Conservation (phyloP, 73 alveolate genomes). For the Strombidium stylifer region DNA sequence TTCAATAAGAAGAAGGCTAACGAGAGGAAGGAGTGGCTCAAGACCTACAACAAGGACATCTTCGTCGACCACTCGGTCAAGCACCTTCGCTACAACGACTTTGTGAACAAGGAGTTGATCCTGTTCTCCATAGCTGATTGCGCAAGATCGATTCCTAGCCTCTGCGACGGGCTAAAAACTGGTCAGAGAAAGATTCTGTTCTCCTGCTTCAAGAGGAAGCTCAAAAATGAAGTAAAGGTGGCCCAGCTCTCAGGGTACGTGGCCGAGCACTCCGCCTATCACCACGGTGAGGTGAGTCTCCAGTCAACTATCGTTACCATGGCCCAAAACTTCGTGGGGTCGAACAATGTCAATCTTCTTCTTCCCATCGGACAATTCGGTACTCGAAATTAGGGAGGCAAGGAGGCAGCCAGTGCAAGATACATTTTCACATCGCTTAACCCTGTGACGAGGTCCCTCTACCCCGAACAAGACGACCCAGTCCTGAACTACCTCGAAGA, state of each 20-base stretch:
- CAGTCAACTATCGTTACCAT: constrained; percentile 95
- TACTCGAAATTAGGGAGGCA: constrained; percentile 97
- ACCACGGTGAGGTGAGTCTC: constrained; percentile 98
- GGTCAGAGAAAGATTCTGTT: constrained; percentile 98
- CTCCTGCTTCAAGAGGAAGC: constrained; percentile 97
- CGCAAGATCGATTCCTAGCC: constrained; percentile 96
- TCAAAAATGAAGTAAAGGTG: constrained; percentile 96
- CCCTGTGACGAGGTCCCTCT: constrained; percentile 87
- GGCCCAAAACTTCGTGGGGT: constrained; percentile 98
- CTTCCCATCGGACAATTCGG: constrained; percentile 99
- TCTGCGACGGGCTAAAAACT: constrained; percentile 99
- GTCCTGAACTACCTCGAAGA: constrained; percentile 95
- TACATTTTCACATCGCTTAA: constrained; percentile 95
- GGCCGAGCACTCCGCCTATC: constrained; percentile 99
- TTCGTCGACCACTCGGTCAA: constrained; percentile 85
- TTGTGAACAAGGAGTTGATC: constrained; percentile 97
- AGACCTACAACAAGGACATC: constrained; percentile 71
- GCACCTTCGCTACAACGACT: constrained; percentile 75
- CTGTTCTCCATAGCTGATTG: constrained; percentile 95
- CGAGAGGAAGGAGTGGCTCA: constrained; percentile 96
- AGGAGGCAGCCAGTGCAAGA: constrained; percentile 99
- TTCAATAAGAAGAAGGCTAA: constrained; percentile 96
- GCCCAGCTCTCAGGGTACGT: constrained; percentile 99
- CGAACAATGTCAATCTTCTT: constrained; percentile 93
- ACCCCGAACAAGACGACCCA: constrained; percentile 96